Base-by-base conservation (phyloP, 169 alveolate species). In the Amoebophrya sp. region DNA sequence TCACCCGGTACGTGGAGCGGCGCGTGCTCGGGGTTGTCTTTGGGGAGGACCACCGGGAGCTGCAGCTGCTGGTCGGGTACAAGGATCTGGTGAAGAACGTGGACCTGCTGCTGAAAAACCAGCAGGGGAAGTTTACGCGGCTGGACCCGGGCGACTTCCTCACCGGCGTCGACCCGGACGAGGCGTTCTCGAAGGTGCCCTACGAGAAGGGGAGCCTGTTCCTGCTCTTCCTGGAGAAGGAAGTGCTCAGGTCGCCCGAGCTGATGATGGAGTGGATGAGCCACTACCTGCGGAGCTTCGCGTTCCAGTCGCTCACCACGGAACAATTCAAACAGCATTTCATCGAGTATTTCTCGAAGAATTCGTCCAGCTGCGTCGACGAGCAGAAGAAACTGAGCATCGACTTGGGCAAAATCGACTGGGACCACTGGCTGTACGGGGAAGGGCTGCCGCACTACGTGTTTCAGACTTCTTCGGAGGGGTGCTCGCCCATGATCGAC, bases 1-100 rank as follows among this genome's bases (percentile, higher is more conserved):
- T 96, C 92, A 96, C 98, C 26, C 95, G 95, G 40, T 96, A 93
- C 92, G 89, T 95, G 78, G 97, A 97, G 91, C 94, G 97, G 90
- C 93, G 96, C 90, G 94, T 95, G 0, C 92, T 94, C 29, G 93
- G 93, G 67, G 88, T 40, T 41, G 41, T 94, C 48, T 90, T 90
- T 34, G 97, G 97, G 16, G 92, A 90, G 50, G 95, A 93, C 10
- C 58, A 69, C 40, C 89, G 95, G 13, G 90, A 91, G 41, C 91
- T 95, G 40, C 94, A 94, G 78, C 92, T 90, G 2, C 10, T 90
- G 42, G 92, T 90, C 43, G 92, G 92, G 18, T 90, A 90, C 70
- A 90, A 90, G 29, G 92, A 90, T 31, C 40, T 90, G 92, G 69
- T 90, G n/a, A 90, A 90, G 88, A 39, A 89, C 34, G 92, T 90